Base-by-base conservation (phyloP, 352 stramenopile genomes). In the Globisporangium spiculum region DNA sequence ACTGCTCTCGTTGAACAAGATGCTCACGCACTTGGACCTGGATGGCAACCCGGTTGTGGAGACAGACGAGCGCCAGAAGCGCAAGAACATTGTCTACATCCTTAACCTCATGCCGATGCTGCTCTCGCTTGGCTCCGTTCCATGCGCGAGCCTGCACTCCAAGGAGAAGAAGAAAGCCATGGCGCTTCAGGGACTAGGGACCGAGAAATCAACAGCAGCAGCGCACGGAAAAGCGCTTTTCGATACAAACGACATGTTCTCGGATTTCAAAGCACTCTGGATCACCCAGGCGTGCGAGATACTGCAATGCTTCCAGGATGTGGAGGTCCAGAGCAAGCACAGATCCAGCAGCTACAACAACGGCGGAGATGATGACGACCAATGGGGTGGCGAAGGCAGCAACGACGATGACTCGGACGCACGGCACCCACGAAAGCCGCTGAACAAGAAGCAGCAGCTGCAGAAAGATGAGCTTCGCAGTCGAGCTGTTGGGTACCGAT, bases 81-180 rank as follows among this genome's bases (percentile, higher is more conserved):
- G 85, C 18, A 88, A 88, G 61, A 82, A 89, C 44, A 88, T 86
- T 20, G 81, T 87, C n/a, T 78, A 94, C n/a, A 72, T 95, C 2
- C 63, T 91, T 8, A 95, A 95, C 68, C 75, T 95, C 16, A 66
- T 95, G 18, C 86, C 88, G 50, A 85, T 70, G 26, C 68, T 95
- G 18, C 69, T 72, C 41, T 88, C 79, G 0, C 65, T 95, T 1
- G 88, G 86, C 7, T 91, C 80, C 1, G 78, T 91, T n/a, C 72
- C 74, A 1, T 81, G 67, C 30, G 71, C 68, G 24, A 75, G 74
- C 41, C 63, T 87, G n/a, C 69, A 82, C 58, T 71, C 65, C 4
- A 91, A 91, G 30, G 77, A 83, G 44, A 92, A 87, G 54, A 86
- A 80, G 67, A 89, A 86, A 60, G 56, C 56, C 36, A 38, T 60